Evolutionary conservation across 2,329 filamentous ascomycete species (phyloP).

Genomic region (Ramularia collo-cygni): DNA sequence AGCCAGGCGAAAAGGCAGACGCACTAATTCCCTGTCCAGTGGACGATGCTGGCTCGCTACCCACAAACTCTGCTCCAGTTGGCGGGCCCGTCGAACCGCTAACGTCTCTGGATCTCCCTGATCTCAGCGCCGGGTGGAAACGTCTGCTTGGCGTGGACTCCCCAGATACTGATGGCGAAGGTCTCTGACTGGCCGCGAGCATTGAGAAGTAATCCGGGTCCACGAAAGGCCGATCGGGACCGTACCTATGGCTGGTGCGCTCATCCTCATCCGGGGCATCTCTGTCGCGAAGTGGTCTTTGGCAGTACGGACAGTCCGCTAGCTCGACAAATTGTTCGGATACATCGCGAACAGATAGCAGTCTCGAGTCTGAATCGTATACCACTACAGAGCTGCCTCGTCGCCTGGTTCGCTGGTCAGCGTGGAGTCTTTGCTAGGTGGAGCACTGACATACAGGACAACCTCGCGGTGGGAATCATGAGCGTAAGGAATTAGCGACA

Average conservation of each 20-base stretch:
- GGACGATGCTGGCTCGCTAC: conserved; percentile 36
- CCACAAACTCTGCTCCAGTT: conserved; percentile 45
- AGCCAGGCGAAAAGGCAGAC: conserved; percentile 83
- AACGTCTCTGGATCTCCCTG: conserved; percentile 28
- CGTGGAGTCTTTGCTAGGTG: conserved; percentile 2
- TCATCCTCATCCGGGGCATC: conserved; percentile 32
- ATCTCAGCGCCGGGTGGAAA: conserved; percentile 35
- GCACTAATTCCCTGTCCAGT: conserved; percentile 65
- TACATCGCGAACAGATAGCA: conserved; percentile 70
- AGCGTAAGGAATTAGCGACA: conserved; percentile 72
- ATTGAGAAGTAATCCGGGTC: conserved; percentile 93
- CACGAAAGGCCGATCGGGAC: conserved; percentile 59
- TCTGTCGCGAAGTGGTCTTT: conserved; percentile 58
- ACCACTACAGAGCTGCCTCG: conserved; percentile 90
- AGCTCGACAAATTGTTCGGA: conserved; percentile 50
- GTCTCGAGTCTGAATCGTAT: conserved; percentile 75
- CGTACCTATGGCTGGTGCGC: conserved; percentile 29
- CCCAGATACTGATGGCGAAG: conserved; percentile 42
- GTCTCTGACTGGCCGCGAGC: conserved; percentile 55
- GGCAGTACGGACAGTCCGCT: conserved; percentile 83
- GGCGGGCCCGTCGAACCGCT: conserved; percentile 33
- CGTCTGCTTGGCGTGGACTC: conserved; percentile 31
- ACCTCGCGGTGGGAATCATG: conserved; percentile 62
- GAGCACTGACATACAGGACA: conserved; percentile 59
- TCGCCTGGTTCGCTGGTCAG: conserved; percentile 52